Evolutionary conservation across 495 filamentous ascomycete genomes (phyloP).

Genomic region (Aspergillus carlsbadensis): DNA sequence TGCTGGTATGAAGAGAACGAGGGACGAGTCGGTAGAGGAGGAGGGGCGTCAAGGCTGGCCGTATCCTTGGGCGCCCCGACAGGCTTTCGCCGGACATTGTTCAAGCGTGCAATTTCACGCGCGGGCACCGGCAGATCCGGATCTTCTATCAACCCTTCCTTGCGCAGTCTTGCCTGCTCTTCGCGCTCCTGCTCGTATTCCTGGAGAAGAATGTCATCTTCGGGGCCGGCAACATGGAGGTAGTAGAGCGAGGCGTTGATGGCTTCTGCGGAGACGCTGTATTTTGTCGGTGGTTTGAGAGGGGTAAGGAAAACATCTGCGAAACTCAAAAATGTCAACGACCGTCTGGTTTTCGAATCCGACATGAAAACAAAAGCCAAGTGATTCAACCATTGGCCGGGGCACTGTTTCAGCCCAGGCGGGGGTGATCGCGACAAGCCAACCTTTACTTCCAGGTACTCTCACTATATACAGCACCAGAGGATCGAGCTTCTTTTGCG

Average conservation of each 20-base stretch:
- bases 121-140: slow-evolving; percentile 18
- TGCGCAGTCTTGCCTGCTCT: slow-evolving; percentile 47
- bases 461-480: slow-evolving; percentile 86
- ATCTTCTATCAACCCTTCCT: slow-evolving; percentile 31
- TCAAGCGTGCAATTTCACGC: slow-evolving; percentile 36
- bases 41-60: slow-evolving; percentile 6
- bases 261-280: slow-evolving; percentile 80
- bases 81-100: slow-evolving; percentile 44
- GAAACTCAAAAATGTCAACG: neutral
- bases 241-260: slow-evolving; percentile 89
- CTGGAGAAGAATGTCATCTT: slow-evolving; percentile 54
- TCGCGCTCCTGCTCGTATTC: slow-evolving; percentile 42
- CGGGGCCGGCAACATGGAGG: slow-evolving; percentile 71
- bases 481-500: slow-evolving; percentile 59
- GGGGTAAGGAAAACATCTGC: slow-evolving; percentile 93
- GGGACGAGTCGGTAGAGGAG: slow-evolving; percentile 15
- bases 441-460: slow-evolving; percentile 88
- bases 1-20: slow-evolving; percentile 19
- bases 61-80: slow-evolving; percentile 25
- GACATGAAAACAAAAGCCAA: neutral
- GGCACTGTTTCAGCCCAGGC: neutral
- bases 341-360: slow-evolving; percentile 13
- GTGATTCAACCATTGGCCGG: neutral
- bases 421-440: slow-evolving; percentile 16
- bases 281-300: slow-evolving; percentile 77